phyloP scores from a whole-genome alignment of 139 green algal species.

The Chlorella vulgaris region DNA sequence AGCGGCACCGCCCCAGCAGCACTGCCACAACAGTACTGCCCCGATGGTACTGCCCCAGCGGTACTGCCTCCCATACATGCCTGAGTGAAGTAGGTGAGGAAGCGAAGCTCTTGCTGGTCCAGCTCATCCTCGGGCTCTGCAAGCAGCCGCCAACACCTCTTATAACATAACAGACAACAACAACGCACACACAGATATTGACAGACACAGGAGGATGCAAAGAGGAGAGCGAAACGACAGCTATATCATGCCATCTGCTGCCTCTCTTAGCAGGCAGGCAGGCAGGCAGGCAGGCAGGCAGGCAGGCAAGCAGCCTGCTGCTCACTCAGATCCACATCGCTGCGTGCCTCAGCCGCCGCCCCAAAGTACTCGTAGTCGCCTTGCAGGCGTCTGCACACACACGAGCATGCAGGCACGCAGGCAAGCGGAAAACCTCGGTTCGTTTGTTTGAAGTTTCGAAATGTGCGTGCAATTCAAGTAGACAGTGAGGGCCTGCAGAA shows the following conservation, averaged over 20 bases:
- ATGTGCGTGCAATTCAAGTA: too few species aligned
- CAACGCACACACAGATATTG: not conserved
- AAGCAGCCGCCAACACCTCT: not conserved
- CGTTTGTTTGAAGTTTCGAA: too few species aligned
- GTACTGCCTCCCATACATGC: too few species aligned
- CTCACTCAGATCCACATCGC: slow-evolving; percentile 9
- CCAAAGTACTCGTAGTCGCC: slow-evolving; percentile 28
- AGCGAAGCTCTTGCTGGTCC: slow-evolving; percentile 58
- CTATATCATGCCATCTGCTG: not conserved
- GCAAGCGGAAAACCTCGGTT: too few species aligned
- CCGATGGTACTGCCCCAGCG: too few species aligned
- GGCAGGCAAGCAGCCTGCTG: not conserved
- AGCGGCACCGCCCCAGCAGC: too few species aligned
- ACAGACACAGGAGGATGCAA: not conserved
- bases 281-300: too few species aligned
- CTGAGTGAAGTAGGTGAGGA: slow-evolving; percentile 67
- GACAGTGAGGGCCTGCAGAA: too few species aligned
- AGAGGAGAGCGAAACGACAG: too few species aligned
- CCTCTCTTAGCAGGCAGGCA: too few species aligned
- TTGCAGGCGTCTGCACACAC: slow-evolving; percentile 17
- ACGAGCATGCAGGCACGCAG: too few species aligned
- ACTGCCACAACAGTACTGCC: too few species aligned
- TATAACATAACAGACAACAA: not conserved
- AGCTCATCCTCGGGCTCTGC: slow-evolving; percentile 34
- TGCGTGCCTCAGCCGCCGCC: slow-evolving; percentile 13